Percentiles rank a stretch among this genome's conserved stretches.
Conservation (phyloP, 2,329 filamentous ascomycete species). For the Colletotrichum brevisporum region DNA sequence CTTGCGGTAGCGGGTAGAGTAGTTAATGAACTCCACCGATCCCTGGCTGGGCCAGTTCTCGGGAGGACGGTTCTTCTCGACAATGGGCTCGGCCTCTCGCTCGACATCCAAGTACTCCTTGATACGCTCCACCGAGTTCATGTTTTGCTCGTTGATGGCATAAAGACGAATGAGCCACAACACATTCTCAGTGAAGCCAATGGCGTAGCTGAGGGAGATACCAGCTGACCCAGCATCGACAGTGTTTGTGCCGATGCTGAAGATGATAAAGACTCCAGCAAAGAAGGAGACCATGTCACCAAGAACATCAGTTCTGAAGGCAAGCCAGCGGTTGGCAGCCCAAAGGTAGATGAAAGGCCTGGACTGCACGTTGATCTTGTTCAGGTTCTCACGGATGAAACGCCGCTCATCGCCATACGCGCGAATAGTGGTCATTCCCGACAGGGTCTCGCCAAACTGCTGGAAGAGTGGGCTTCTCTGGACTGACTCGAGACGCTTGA, state of each 20-base stretch:
- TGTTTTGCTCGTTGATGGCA: constrained; percentile 96
- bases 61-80: constrained; percentile 83
- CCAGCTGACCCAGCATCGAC: constrained; percentile 94
- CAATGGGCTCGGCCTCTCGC: constrained; percentile 85
- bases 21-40: constrained; percentile 87
- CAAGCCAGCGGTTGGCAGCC: constrained; percentile 97
- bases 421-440: constrained; percentile 95
- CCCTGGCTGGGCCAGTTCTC: constrained; percentile 89
- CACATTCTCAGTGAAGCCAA: constrained; percentile 97
- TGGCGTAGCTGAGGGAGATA: constrained; percentile 93
- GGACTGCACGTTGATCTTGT: constrained; percentile 89
- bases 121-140: constrained; percentile 98
- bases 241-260: constrained; percentile 75
- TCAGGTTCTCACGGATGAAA: constrained; percentile 92
- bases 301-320: constrained; percentile 90
- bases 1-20: constrained; percentile 88
- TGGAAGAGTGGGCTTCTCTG: constrained; percentile 96
- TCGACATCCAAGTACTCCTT: constrained; percentile 98
- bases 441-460: constrained; percentile 96
- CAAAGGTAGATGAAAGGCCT: constrained; percentile 96
- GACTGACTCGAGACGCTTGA: constrained; percentile 95
- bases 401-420: constrained; percentile 95
- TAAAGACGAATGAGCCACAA: constrained; percentile 97
- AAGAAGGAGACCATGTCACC: constrained; percentile 95
- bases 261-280: constrained; percentile 89